Conservation (phyloP, 768 basidiomycete species). For the Phlegmacium glaucopus region DNA sequence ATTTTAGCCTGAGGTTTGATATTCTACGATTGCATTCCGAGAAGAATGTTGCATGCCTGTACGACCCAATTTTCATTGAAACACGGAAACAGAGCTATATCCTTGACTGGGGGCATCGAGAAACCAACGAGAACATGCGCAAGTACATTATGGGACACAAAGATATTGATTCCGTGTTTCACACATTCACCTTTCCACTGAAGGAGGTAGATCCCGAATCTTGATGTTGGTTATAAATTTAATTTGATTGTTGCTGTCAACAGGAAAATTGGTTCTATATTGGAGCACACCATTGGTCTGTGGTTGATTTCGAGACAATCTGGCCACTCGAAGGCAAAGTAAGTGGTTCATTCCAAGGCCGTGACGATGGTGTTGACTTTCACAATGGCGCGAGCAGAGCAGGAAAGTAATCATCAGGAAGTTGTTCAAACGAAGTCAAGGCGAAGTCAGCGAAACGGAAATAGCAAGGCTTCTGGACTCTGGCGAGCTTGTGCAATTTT, state of each 20-base stretch:
- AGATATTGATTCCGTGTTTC: slow-evolving; percentile 29
- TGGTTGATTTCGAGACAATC: slow-evolving; percentile 25
- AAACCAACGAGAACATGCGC: slow-evolving; percentile 29
- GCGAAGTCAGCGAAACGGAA: slow-evolving; percentile 25
- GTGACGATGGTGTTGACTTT: background rate
- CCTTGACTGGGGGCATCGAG: slow-evolving; percentile 48
- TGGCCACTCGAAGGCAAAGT: slow-evolving; percentile 41
- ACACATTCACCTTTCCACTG: slow-evolving; percentile 48
- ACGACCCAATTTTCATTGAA: slow-evolving; percentile 56
- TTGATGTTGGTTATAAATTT: background rate
- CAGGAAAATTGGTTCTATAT: slow-evolving; percentile 51
- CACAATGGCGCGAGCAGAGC: slow-evolving; percentile 17
- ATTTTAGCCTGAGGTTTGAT: slow-evolving; percentile 42
- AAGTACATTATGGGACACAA: slow-evolving; percentile 28
- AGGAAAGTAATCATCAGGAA: slow-evolving; percentile 31
- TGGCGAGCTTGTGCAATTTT: slow-evolving; percentile 43
- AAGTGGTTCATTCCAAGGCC: slow-evolving; percentile 7
- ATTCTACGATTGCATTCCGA: slow-evolving; percentile 18
- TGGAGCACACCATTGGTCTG: slow-evolving; percentile 44
- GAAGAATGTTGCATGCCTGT: slow-evolving; percentile 41
- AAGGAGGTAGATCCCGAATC: slow-evolving; percentile 35
- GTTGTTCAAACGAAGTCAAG: slow-evolving; percentile 32
- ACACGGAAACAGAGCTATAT: slow-evolving; percentile 38
- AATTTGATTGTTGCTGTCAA: background rate
- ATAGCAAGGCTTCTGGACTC: slow-evolving; percentile 35